Conservation (phyloP, 352 stramenopile species). For the Thraustotheca clavata region DNA sequence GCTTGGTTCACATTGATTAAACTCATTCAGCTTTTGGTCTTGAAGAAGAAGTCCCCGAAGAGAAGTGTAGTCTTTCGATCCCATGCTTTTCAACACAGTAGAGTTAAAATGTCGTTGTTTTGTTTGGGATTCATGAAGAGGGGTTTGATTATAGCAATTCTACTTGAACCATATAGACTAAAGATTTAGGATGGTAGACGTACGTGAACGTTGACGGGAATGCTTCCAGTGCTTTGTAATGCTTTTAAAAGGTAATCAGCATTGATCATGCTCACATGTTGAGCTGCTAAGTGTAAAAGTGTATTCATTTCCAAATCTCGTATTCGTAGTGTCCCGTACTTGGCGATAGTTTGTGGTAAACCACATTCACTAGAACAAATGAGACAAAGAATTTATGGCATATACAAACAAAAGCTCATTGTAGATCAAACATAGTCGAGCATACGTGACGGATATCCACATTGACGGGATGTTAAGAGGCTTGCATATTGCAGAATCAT, state of each 20-base stretch:
- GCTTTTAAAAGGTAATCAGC: conserved; percentile 42
- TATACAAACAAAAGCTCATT: conserved; percentile 31
- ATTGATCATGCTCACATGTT: conserved; percentile 30
- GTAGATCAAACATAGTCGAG: conserved; percentile 40
- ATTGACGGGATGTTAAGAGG: neutral
- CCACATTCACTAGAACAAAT: conserved; percentile 27
- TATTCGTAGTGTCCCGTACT: conserved; percentile 41
- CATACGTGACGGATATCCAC: conserved; percentile 36
- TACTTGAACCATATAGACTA: conserved; percentile 11
- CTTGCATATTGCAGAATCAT: conserved; percentile 18
- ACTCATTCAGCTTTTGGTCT: neutral
- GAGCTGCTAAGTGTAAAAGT: conserved; percentile 41
- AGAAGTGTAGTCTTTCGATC: neutral
- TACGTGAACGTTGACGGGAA: conserved; percentile 37
- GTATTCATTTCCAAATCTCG: conserved; percentile 51
- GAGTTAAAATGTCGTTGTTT: neutral
- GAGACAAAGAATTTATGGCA: neutral
- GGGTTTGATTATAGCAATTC: conserved; percentile 38
- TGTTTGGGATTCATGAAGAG: conserved; percentile 29
- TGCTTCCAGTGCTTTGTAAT: conserved; percentile 31
- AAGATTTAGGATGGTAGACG: neutral
- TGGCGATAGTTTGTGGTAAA: conserved; percentile 28
- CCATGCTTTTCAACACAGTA: neutral
- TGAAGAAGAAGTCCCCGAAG: neutral
- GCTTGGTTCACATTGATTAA: neutral